Conservation (phyloP, 352 stramenopile species). For the Phytophthora crassamura region DNA sequence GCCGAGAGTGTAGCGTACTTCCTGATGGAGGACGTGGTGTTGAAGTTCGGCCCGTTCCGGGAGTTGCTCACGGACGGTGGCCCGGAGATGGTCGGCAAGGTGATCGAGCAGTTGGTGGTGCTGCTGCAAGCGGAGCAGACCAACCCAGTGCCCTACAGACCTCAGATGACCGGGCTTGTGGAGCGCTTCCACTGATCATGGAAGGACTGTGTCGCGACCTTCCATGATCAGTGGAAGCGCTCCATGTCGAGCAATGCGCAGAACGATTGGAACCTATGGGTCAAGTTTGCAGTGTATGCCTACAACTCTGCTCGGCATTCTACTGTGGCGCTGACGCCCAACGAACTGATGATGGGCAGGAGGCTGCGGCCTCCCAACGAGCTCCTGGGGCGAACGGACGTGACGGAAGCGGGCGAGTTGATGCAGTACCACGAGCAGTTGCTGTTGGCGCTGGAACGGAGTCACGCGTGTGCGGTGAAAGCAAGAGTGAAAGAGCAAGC, state of each 20-base stretch:
- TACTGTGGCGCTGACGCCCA: not conserved
- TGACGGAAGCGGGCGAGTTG: not conserved
- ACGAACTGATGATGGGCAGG: slow-evolving; percentile 5
- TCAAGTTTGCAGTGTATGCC: not conserved
- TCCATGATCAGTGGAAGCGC: too few relatives aligned
- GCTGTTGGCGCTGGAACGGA: not conserved
- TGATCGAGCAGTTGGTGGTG: too few relatives aligned
- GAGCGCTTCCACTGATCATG: not conserved
- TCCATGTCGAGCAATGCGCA: not conserved
- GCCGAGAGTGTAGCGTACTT: not conserved
- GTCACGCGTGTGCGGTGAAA: not conserved
- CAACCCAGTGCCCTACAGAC: not conserved
- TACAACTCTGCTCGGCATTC: slow-evolving; percentile 5
- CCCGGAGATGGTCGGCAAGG: too few relatives aligned
- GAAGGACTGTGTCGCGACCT: too few relatives aligned
- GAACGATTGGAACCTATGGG: not conserved
- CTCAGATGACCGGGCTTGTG: not conserved
- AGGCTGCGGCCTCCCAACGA: not conserved
- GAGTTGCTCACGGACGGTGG: not conserved
- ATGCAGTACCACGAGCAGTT: not conserved
- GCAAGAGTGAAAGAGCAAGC: not conserved
- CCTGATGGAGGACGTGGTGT: not conserved
- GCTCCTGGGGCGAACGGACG: not conserved
- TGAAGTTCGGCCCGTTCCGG: not conserved
- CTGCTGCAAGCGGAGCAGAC: slow-evolving; percentile 4